phyloP scores from a whole-genome alignment of 176 grass and related monocot species.

The Secale cereale region DNA sequence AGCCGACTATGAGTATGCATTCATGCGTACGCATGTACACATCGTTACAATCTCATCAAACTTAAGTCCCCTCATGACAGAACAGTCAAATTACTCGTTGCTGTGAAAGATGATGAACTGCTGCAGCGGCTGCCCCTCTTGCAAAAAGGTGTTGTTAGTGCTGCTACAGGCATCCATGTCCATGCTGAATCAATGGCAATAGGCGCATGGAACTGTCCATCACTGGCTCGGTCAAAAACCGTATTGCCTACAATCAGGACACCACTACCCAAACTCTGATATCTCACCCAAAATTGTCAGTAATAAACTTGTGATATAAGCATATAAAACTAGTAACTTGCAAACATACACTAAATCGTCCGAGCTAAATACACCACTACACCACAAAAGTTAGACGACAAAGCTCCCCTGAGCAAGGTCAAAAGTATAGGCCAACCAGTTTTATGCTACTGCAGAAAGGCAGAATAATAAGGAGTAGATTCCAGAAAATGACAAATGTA shows the following conservation, averaged over 20 bases:
- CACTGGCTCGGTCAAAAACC: not conserved
- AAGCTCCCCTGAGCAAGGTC: not conserved
- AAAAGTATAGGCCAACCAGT: not conserved
- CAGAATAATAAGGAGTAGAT: not conserved
- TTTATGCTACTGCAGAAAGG: conserved; percentile 1
- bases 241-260: conserved; percentile 11
- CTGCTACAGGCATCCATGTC: not conserved
- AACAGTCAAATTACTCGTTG: not conserved
- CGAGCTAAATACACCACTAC: conserved; percentile 3
- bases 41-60: not conserved
- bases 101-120: not conserved
- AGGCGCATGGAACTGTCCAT: conserved; percentile 21
- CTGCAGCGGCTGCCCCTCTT: not conserved
- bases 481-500: conserved; percentile 13
- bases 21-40: not conserved
- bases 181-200: not conserved
- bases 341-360: not conserved
- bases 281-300: conserved; percentile 16
- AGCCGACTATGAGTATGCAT: not conserved
- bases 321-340: not conserved
- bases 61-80: no score
- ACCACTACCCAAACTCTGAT: not conserved
- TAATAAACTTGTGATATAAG: conserved; percentile 14
- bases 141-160: not conserved
- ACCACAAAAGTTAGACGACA: conserved; percentile 22